Evolutionary conservation across 129 eudicot species (phyloP).

Genomic region (Heracleum sosnowskyi): DNA sequence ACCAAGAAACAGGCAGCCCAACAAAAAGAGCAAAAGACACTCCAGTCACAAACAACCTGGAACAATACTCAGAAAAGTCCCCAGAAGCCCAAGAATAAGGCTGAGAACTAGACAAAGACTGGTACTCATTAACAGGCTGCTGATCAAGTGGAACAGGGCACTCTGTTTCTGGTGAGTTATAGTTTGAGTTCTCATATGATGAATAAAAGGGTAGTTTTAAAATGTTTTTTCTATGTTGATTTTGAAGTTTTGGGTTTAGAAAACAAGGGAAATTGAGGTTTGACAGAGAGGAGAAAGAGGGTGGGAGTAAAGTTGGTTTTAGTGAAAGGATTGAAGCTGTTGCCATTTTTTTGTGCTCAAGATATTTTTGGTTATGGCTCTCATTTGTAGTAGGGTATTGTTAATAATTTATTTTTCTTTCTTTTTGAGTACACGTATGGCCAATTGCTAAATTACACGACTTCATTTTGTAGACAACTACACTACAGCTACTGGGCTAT

Average conservation of each 20-base stretch:
- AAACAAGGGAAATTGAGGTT: constrained; percentile 23
- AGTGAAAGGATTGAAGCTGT: neutral
- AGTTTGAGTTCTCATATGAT: constrained; percentile 25
- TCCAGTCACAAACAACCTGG: constrained; percentile 55
- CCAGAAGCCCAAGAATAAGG: constrained; percentile 91
- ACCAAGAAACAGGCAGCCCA: constrained; percentile 88
- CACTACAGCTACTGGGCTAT: neutral
- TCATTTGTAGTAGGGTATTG: neutral
- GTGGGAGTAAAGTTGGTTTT: neutral
- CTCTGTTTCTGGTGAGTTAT: constrained; percentile 47
- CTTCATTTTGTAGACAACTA: neutral
- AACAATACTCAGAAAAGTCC: constrained; percentile 45
- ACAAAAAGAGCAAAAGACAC: constrained; percentile 65
- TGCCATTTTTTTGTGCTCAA: constrained; percentile 12
- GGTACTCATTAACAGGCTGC: constrained; percentile 88
- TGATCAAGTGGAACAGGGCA: constrained; percentile 93
- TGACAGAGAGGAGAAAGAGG: constrained; percentile 13
- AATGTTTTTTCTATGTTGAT: constrained; percentile 3
- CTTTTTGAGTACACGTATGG: neutral
- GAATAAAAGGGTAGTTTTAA: constrained; percentile 37
- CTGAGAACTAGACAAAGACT: constrained; percentile 58
- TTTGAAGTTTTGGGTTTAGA: constrained; percentile 14
- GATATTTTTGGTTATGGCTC: neutral
- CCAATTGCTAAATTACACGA: neutral
- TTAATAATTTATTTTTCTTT: neutral